phyloP scores from a whole-genome alignment of 164 flowering plant genomes.

The Aristolochia californica region DNA sequence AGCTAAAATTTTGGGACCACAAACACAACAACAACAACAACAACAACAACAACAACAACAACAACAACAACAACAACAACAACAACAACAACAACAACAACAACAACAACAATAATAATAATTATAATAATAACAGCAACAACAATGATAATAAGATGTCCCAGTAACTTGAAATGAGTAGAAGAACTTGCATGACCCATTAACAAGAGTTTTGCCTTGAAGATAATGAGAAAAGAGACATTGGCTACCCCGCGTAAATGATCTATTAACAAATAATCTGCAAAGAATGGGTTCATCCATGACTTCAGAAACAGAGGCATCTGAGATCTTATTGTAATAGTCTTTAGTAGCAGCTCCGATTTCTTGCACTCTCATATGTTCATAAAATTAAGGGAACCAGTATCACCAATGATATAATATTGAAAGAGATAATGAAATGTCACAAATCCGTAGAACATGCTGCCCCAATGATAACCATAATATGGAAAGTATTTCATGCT shows the following conservation, averaged over 20 bases:
- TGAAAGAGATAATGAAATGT: too few species aligned
- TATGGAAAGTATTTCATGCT: too few species aligned
- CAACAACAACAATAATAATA: too few species aligned
- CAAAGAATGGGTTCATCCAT: conserved; percentile 34
- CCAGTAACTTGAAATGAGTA: conserved; percentile 44
- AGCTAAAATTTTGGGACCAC: too few species aligned
- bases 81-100: too few species aligned
- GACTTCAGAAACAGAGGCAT: conserved; percentile 10
- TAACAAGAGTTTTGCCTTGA: conserved; percentile 45
- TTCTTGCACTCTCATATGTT: conserved; percentile 50
- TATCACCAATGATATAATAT: neutral
- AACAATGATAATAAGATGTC: too few species aligned
- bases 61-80: too few species aligned
- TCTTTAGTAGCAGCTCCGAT: conserved; percentile 23
- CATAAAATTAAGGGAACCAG: conserved; percentile 10
- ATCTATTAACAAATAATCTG: conserved; percentile 50
- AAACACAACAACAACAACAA: too few species aligned
- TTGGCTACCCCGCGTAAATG: conserved; percentile 59
- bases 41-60: too few species aligned
- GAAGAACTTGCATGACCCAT: conserved; percentile 86
- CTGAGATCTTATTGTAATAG: conserved; percentile 5
- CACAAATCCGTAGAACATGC: too few species aligned
- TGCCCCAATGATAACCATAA: too few species aligned
- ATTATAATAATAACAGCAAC: too few species aligned
- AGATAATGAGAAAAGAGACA: conserved; percentile 72